Base-by-base conservation (phyloP, 2,329 filamentous ascomycete species). In the Stagonosporopsis cucurbitacearum region DNA sequence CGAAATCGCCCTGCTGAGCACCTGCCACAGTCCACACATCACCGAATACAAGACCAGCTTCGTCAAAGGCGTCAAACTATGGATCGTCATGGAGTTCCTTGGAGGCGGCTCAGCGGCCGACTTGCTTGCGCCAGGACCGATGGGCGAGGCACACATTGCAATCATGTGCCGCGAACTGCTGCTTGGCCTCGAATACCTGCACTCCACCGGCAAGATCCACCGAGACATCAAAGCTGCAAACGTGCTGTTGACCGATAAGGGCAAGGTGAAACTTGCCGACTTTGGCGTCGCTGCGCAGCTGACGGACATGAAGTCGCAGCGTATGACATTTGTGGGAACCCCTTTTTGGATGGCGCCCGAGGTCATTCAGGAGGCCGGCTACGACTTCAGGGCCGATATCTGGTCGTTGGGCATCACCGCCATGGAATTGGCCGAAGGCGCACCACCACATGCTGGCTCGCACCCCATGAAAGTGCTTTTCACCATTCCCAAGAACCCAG, bases 261-360 rank as follows among this genome's bases (percentile, higher is more conserved):
- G 94, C 69, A 93, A 91, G 71, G 94, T 98, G 74, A 98, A 98
- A 81, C 82, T 98, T 65, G 94, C 94, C 36, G 94, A 99, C 77
- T 99, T 99, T 72, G 95, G 95, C 57, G 95, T 99, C 37, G 95
- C 95, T 7, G 94, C 95, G 26, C 95, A 99, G 75, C 82, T 99
- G 68, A 96, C 92, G 58, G 96, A 97, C 73, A 96, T 98, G 79
- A 97, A 97, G 78, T 97, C 94, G 2, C 92, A 97, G 75, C 87
- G 95, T 50, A 94, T 98, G 77, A 99, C 95, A 0, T 98, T 99
- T 70, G 95, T 99, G 19, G 95, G 95, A 19, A 64, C 62, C 0
- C 95, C 95, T 0, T 98, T 97, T 75, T 98, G 95, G 95, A 98
- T 98, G 94, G 94, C 95, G 2, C 94, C 94, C 7, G 94, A 98